phyloP scores from a whole-genome alignment of 2,329 filamentous ascomycete species.

The Aureobasidium sp. region DNA sequence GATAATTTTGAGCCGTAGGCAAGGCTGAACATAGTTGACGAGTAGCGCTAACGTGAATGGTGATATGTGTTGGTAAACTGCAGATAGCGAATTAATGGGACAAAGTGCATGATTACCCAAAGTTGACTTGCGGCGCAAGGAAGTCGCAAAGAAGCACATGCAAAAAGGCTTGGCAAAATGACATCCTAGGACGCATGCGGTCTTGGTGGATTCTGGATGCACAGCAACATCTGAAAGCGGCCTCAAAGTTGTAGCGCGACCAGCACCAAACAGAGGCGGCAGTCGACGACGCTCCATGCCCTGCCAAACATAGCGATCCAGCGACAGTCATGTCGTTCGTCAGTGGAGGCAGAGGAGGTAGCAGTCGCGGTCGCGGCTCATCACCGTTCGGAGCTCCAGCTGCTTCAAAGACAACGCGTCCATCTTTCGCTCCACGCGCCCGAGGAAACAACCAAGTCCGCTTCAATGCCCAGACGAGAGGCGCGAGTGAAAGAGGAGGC shows the following conservation, averaged over 20 bases:
- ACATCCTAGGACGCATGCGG: background rate
- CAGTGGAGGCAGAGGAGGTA: slow-evolving; percentile 12
- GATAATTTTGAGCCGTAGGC: background rate
- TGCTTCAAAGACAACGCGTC: slow-evolving; percentile 5
- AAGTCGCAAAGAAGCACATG: too few relatives aligned
- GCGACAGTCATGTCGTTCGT: slow-evolving; percentile 15
- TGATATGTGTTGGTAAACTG: background rate
- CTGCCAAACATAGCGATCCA: background rate
- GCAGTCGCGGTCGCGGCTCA: slow-evolving; percentile 8
- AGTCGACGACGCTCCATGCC: slow-evolving; percentile 7
- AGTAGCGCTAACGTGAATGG: background rate
- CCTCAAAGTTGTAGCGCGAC: background rate
- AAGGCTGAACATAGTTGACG: background rate
- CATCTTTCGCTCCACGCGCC: slow-evolving; percentile 4
- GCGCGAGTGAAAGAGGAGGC: background rate
- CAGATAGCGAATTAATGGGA: background rate
- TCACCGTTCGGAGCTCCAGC: slow-evolving; percentile 1
- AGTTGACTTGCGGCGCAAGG: background rate
- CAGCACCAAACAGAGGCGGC: background rate
- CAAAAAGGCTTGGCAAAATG: background rate
- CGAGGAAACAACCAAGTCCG: slow-evolving; percentile 9
- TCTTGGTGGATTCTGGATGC: background rate
- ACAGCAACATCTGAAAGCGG: background rate
- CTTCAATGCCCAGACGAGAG: background rate
- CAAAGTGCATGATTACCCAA: background rate